A percentile compares a stretch with the other conserved stretches of the same genome.
These are phyloP conservation scores for Colletotrichum sp. DNA, from an alignment of 2,329 filamentous ascomycete genomes.

Conservation along the genomic window DNA sequence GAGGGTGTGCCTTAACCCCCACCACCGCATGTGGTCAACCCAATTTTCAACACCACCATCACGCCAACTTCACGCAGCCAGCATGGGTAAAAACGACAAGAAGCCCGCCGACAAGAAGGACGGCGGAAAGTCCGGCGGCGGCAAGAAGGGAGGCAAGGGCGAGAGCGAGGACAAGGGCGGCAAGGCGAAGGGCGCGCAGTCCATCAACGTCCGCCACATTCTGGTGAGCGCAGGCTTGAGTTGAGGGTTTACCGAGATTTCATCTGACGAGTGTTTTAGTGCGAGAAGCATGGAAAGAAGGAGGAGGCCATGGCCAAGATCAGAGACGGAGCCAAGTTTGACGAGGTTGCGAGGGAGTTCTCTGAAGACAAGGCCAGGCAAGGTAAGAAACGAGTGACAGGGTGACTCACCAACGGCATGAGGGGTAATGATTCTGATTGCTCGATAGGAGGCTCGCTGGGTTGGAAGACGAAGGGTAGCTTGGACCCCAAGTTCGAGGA, in stretches of 20 bases:
- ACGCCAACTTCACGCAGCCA: background rate
- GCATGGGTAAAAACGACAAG: conserved; percentile 21
- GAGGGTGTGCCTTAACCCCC: background rate
- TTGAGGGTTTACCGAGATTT: background rate
- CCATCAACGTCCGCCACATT: conserved; percentile 78
- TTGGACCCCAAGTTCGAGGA: conserved; percentile 74
- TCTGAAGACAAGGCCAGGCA: conserved; percentile 79
- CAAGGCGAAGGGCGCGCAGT: conserved; percentile 66
- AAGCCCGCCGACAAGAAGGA: conserved; percentile 38
- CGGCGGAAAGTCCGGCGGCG: conserved; percentile 26
- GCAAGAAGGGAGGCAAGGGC: conserved; percentile 38
- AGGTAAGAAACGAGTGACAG: conserved; percentile 41
- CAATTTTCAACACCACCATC: conserved; percentile 4
- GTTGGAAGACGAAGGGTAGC: conserved; percentile 74
- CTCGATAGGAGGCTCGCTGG: conserved; percentile 67
- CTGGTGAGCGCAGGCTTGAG: conserved; percentile 44
- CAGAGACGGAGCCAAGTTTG: conserved; percentile 71
- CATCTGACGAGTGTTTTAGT: conserved; percentile 42
- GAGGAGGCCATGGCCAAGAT: conserved; percentile 76
- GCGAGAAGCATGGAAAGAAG: conserved; percentile 79
- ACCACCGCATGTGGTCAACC: background rate
- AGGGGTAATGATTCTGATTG: background rate
- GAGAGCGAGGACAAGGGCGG: conserved; percentile 33
- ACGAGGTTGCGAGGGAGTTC: conserved; percentile 74
- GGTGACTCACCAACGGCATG: background rate